phyloP scores from a whole-genome alignment of 2,329 filamentous ascomycete species.

The Cladosporium sp. region DNA sequence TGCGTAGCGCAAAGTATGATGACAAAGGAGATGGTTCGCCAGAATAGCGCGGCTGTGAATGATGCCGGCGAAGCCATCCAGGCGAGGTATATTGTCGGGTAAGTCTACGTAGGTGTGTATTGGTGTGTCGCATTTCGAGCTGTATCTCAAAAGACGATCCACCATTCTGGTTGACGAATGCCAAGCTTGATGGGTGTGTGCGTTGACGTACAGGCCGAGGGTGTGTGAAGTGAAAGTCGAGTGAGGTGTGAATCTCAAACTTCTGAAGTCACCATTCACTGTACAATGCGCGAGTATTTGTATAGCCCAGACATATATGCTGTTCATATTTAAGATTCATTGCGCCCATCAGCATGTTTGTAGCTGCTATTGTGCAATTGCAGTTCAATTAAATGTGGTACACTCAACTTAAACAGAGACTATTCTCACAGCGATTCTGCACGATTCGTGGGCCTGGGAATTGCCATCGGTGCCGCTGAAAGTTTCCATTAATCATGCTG shows the following conservation, averaged over 20 bases:
- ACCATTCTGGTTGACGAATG: not conserved
- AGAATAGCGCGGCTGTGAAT: not conserved
- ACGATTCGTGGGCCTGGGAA: not conserved
- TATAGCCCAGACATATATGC: not conserved
- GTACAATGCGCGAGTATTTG: not conserved
- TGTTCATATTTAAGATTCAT: not conserved
- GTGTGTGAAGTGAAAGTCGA: not conserved
- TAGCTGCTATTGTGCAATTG: not conserved
- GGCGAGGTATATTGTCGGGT: not conserved
- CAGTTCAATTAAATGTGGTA: not conserved
- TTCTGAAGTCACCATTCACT: not conserved
- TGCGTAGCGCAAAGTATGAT: not conserved
- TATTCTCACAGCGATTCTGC: not conserved
- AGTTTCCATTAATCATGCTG: not conserved
- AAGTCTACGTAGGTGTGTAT: not conserved
- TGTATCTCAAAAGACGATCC: not conserved
- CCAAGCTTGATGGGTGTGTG: not conserved
- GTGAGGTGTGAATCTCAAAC: not conserved
- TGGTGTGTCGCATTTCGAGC: not conserved
- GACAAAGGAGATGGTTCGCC: not conserved
- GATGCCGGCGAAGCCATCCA: not conserved
- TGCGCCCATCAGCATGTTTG: not conserved
- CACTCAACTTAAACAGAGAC: not conserved
- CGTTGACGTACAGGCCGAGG: not conserved
- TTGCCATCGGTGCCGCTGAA: not conserved